These are phyloP conservation scores for Alliaria petiolata DNA, from an alignment of 345 rosid genomes.

Conservation along the genomic window DNA sequence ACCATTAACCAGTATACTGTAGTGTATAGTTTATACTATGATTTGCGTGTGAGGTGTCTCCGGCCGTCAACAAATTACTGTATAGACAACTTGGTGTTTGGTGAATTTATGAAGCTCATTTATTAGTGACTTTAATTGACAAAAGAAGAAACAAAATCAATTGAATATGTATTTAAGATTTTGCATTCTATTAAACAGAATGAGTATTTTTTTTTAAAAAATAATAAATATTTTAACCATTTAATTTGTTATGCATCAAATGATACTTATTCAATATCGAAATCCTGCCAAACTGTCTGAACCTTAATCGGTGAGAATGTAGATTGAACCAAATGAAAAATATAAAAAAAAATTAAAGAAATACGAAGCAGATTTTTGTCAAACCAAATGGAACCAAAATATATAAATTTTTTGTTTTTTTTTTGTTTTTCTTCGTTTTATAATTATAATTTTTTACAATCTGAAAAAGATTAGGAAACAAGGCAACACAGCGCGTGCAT, in stretches of 20 bases:
- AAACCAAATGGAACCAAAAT: neutral
- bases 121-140: neutral
- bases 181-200: neutral
- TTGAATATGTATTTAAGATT: neutral
- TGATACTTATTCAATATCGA: neutral
- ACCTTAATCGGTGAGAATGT: neutral
- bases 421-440: neutral
- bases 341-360: neutral
- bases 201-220: too few relatives aligned
- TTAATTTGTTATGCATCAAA: neutral
- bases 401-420: neutral
- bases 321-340: neutral
- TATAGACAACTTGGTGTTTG: neutral
- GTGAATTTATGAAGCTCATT: neutral
- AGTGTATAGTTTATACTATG: neutral
- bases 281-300: neutral
- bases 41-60: neutral
- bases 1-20: neutral
- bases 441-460: conserved; percentile 57
- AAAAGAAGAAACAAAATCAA: neutral
- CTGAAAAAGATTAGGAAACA: conserved; percentile 88
- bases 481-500: conserved; percentile 85
- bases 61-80: neutral
- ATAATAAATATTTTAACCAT: too few relatives aligned
- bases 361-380: neutral